These are phyloP conservation scores for Saccharomyces hybrid DNA, from an alignment of 1,139 yeast genomes.

Conservation along the genomic window DNA sequence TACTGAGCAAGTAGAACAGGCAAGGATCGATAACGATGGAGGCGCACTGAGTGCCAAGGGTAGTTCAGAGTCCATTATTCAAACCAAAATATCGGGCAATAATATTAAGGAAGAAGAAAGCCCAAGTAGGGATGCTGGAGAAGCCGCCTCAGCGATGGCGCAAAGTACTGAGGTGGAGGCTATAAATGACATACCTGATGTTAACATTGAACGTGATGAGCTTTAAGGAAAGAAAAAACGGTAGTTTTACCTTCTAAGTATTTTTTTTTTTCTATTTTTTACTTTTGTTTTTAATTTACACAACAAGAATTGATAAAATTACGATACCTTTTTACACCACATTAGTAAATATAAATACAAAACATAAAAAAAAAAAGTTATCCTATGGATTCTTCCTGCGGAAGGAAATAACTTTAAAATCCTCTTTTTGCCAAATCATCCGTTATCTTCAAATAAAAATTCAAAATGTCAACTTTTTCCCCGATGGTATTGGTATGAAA, in stretches of 20 bases:
- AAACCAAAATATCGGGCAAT: neutral
- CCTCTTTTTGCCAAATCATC: slow-evolving; percentile 62
- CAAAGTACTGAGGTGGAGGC: neutral
- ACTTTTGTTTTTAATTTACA: neutral
- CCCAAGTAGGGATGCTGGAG: neutral
- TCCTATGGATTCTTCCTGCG: neutral
- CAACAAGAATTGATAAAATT: too few species aligned
- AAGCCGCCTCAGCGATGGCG: neutral
- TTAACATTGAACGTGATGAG: neutral
- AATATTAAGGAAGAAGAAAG: too few species aligned
- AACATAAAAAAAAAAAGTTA: neutral
- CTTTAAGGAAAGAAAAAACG: neutral
- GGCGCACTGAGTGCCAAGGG: neutral
- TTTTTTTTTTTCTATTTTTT: neutral
- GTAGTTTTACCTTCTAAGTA: neutral
- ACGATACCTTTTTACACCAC: neutral
- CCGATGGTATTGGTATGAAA: slow-evolving; percentile 6
- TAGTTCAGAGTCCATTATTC: neutral
- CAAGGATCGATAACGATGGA: neutral
- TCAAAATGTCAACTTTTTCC: slow-evolving; percentile 49
- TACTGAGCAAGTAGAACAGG: neutral
- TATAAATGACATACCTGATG: neutral
- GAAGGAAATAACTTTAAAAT: slow-evolving; percentile 32
- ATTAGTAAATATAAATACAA: neutral
- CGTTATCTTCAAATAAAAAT: slow-evolving; percentile 67